Conservation (phyloP, 2,329 filamentous ascomycete species). For the Fusarium nelsonii region DNA sequence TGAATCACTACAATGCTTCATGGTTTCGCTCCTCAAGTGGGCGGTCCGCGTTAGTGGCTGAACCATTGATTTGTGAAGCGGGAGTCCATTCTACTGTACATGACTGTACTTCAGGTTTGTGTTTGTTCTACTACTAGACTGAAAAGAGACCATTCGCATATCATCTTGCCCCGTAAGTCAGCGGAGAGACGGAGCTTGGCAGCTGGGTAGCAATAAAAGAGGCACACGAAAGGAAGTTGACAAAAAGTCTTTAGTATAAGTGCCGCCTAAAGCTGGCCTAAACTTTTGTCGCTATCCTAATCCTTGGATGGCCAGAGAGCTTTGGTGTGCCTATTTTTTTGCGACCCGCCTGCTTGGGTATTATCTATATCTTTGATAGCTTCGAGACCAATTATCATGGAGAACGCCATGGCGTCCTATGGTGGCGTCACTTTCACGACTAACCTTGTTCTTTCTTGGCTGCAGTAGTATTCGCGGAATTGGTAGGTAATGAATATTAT, state of each 20-base stretch:
- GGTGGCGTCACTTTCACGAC: constrained; percentile 18
- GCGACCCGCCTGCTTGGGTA: too few species aligned
- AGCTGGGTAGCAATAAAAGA: too few species aligned
- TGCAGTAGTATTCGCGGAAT: background rate
- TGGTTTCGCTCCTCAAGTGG: constrained; percentile 17
- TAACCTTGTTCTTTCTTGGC: background rate
- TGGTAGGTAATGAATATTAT: background rate
- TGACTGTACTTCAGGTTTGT: background rate
- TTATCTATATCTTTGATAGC: background rate
- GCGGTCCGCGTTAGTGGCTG: constrained; percentile 25
- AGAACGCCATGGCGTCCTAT: background rate
- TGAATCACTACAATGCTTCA: constrained; percentile 5
- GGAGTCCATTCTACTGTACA: background rate
- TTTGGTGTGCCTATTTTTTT: too few species aligned
- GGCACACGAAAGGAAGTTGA: too few species aligned
- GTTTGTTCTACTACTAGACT: background rate
- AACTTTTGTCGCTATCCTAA: too few species aligned
- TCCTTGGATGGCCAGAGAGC: too few species aligned
- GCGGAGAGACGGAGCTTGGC: background rate
- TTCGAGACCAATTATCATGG: too few species aligned
- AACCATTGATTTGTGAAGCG: constrained; percentile 12
- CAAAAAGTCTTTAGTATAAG: too few species aligned
- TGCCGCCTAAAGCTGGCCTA: too few species aligned
- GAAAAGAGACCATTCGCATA: background rate
- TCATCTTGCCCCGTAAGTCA: too few species aligned